A percentile compares a stretch with the other conserved stretches of the same genome.
phyloP scores from a whole-genome alignment of 352 stramenopile species.

The Pythium phragmiticola region DNA sequence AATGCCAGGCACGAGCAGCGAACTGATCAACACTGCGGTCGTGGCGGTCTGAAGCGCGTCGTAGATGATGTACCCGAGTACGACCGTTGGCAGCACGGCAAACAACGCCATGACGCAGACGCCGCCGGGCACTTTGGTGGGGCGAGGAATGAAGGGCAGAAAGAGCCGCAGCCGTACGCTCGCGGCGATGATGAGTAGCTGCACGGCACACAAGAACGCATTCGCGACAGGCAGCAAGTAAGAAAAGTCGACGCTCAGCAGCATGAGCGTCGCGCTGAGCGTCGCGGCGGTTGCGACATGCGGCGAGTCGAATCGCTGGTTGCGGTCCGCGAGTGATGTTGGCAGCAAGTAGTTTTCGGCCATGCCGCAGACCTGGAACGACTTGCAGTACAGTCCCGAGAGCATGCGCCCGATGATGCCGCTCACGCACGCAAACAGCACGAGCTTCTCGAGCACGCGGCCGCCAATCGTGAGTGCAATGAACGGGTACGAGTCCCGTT shows the following conservation, averaged over 20 bases:
- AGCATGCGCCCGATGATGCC: conserved; percentile 89
- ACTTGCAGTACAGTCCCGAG: conserved; percentile 87
- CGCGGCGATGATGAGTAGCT: conserved; percentile 83
- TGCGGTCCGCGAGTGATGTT: conserved; percentile 63
- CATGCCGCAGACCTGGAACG: conserved; percentile 85
- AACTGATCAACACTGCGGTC: conserved; percentile 35
- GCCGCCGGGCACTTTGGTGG: conserved; percentile 37
- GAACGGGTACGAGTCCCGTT: conserved; percentile 82
- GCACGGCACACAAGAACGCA: conserved; percentile 64
- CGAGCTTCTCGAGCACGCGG: conserved; percentile 76
- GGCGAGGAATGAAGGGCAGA: conserved; percentile 54
- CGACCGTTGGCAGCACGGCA: conserved; percentile 32
- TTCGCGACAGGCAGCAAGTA: conserved; percentile 72
- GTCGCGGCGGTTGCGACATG: conserved; percentile 33
- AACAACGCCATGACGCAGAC: conserved; percentile 34
- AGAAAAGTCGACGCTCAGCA: conserved; percentile 40
- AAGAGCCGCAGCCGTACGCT: conserved; percentile 61
- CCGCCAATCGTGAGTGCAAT: conserved; percentile 84
- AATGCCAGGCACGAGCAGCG: conserved; percentile 43
- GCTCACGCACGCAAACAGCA: conserved; percentile 71
- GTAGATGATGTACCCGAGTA: conserved; percentile 60
- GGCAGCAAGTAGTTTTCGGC: conserved; percentile 83
- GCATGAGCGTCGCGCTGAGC: conserved; percentile 27
- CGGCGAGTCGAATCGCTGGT: conserved; percentile 24
- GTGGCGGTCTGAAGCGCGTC: conserved; percentile 33